Evolutionary conservation across 257 asterid species (phyloP).

Genomic region (Gentiana straminea): DNA sequence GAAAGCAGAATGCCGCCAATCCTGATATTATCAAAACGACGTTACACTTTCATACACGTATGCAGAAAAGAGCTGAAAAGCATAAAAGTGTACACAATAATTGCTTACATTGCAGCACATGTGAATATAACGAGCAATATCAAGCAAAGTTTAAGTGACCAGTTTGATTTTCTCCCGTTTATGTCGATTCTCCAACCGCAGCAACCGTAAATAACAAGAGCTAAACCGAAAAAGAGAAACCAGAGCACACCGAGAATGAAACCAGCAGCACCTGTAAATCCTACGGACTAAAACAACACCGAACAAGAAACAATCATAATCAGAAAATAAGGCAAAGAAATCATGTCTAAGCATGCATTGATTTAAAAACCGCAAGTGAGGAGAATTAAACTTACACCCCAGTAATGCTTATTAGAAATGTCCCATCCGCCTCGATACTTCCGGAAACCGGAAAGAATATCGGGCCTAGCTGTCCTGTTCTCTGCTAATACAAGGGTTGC

Average conservation of each 20-base stretch:
- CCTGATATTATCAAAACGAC: slow-evolving; percentile 32
- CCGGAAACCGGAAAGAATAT: slow-evolving; percentile 56
- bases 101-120: slow-evolving; percentile 62
- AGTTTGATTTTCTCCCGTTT: slow-evolving; percentile 30
- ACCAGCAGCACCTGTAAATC: slow-evolving; percentile 80
- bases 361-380: background rate
- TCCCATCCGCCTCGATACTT: slow-evolving; percentile 98
- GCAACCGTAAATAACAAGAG: slow-evolving; percentile 53
- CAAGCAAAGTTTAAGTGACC: slow-evolving; percentile 58
- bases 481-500: slow-evolving; percentile 68
- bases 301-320: slow-evolving; percentile 10
- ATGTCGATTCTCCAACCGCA: slow-evolving; percentile 77
- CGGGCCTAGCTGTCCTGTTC: slow-evolving; percentile 79
- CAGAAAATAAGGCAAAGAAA: background rate
- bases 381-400: slow-evolving; percentile 55
- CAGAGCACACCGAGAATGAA: slow-evolving; percentile 61
- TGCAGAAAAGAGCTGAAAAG: too few relatives aligned
- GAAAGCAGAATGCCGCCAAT: slow-evolving; percentile 86
- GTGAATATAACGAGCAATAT: slow-evolving; percentile 63
- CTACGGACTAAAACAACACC: slow-evolving; percentile 61
- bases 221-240: slow-evolving; percentile 82
- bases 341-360: too few relatives aligned
- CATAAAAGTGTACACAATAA: too few relatives aligned
- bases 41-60: background rate
- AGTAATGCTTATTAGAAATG: slow-evolving; percentile 81